These are phyloP conservation scores for Rhododendron vialii DNA, from an alignment of 148 eudicot genomes.

Conservation along the genomic window DNA sequence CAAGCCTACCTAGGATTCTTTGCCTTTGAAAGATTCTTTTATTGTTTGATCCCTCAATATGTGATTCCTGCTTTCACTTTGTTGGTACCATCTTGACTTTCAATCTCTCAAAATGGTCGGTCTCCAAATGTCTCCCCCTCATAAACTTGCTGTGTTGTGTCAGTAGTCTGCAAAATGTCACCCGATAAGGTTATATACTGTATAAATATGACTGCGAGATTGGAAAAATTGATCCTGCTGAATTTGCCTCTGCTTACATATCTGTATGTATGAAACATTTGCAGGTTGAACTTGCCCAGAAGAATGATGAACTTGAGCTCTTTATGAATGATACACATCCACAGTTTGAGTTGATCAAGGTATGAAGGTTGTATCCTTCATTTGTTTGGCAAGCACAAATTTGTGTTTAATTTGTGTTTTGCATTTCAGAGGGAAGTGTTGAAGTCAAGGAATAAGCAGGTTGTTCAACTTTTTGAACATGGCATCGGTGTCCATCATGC, in stretches of 20 bases:
- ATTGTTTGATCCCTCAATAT: not conserved
- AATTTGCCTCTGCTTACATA: conserved; percentile 8
- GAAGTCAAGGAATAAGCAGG: conserved; percentile 88
- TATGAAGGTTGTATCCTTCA: conserved; percentile 23
- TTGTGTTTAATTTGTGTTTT: conserved; percentile 10
- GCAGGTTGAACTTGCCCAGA: conserved; percentile 80
- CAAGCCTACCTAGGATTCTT: not conserved
- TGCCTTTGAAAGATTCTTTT: not conserved
- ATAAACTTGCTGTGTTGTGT: not conserved
- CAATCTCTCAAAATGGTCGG: not conserved
- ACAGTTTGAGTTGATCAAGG: conserved; percentile 70
- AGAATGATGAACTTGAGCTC: conserved; percentile 61
- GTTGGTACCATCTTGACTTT: not conserved
- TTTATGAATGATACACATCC: conserved; percentile 74
- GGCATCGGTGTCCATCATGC: conserved; percentile 99
- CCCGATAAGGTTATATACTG: not conserved
- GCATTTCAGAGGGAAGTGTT: conserved; percentile 69
- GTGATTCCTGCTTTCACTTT: not conserved
- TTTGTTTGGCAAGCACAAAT: conserved; percentile 9
- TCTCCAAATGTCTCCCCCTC: not conserved
- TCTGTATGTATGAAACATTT: conserved; percentile 3
- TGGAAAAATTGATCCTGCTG: conserved; percentile 1
- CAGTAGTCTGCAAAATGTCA: not conserved
- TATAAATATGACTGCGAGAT: not conserved
- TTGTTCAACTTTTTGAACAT: conserved; percentile 81